Evolutionary conservation across 2,329 filamentous ascomycete genomes (phyloP).

Genomic region (Escovopsis sp.): DNA sequence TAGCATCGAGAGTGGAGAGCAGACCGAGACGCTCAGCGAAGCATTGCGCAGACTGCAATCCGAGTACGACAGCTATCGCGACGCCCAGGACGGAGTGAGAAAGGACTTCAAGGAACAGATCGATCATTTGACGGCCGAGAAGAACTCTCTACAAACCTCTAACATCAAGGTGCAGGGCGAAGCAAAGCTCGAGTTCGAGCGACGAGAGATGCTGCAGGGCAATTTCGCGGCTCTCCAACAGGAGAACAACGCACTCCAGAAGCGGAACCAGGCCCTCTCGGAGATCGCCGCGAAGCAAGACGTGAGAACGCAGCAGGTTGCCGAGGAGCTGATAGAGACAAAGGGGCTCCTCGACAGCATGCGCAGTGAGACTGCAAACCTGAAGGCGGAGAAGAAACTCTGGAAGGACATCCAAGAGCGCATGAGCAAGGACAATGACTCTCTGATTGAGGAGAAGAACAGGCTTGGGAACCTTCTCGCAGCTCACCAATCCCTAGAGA

Average conservation of each 20-base stretch:
- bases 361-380: constrained; percentile 78
- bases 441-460: constrained; percentile 66
- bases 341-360: constrained; percentile 71
- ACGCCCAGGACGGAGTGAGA: constrained; percentile 70
- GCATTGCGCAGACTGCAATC: constrained; percentile 76
- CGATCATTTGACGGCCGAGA: constrained; percentile 67
- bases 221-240: constrained; percentile 73
- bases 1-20: constrained; percentile 41
- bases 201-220: constrained; percentile 76
- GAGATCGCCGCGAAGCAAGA: constrained; percentile 85
- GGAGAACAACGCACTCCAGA: constrained; percentile 78
- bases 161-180: constrained; percentile 69
- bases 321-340: constrained; percentile 82
- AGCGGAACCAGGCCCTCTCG: constrained; percentile 59
- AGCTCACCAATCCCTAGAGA: constrained; percentile 76
- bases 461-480: constrained; percentile 70
- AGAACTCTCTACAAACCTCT: constrained; percentile 68
- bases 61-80: constrained; percentile 79
- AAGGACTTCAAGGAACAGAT: constrained; percentile 73
- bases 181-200: constrained; percentile 64
- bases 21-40: constrained; percentile 51
- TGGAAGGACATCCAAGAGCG: constrained; percentile 90
- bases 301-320: constrained; percentile 75
- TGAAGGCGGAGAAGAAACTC: constrained; percentile 87
- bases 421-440: constrained; percentile 77